Base-by-base conservation (phyloP, 176 grass and related monocot species). In the Phoenix roebelenii region DNA sequence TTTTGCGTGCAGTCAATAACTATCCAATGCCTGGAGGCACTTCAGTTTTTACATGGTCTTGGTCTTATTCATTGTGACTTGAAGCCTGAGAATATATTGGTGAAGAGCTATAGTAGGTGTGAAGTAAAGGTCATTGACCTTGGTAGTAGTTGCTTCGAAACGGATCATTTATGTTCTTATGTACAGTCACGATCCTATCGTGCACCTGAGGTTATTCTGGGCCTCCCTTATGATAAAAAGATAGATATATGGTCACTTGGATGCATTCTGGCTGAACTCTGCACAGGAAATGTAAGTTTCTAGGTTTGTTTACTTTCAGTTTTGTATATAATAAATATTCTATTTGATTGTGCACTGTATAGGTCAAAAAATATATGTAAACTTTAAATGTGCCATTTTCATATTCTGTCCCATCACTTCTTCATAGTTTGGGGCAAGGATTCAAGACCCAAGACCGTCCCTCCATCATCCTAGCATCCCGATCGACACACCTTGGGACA, bases 211-310 rank as follows among this genome's bases (percentile, higher is more conserved):
- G 94, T 98, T 80, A 93, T 98, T 71, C 54, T 98, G 51, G 84
- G 94, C 16, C 72, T 98, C 23, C 81, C 94, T 61, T 98, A 98
- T 74, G 94, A 92, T 71, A 98, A 92, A 76, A 98, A 89, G 72
- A 98, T 98, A 64, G 94, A 98, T 71, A 74, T 98, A 80, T 98
- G 94, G 94, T 98, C 94, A 60, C 81, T 98, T 59, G 94, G 94
- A 53, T 98, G 94, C 72, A 98, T 98, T 70, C 79, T 98, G 73
- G 84, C 94, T 18, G 94, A 98, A 85, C 81, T 98, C 71, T 98
- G 94, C 76, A 89, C 88, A 52, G 94, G 94, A 76, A 98, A 92
- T 83, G 94, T 98, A 85, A 85, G 94, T 48, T 72, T 44, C 35
- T 44, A 44, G 35, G 5, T 44, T 39, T 44, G 35, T 44, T 44